A percentile compares a stretch with the other conserved stretches of the same genome.
These are phyloP conservation scores for Eragrostis nindensis DNA, from an alignment of 176 grass and related monocot species.

Conservation along the genomic window DNA sequence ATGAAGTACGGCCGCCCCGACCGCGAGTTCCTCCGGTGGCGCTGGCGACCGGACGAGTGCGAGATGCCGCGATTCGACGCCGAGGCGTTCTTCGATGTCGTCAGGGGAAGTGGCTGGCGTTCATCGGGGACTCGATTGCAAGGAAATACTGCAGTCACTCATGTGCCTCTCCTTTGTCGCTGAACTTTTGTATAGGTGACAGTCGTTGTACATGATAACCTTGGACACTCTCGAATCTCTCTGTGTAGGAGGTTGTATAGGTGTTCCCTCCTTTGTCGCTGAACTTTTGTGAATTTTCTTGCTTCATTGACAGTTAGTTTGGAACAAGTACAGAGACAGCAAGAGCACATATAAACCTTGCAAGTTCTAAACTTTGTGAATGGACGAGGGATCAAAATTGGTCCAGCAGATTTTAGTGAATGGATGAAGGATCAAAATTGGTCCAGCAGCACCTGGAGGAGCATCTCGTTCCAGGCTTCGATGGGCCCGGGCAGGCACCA, in stretches of 20 bases:
- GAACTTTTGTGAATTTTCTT: too few relatives aligned
- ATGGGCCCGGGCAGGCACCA: slow-evolving; percentile 61
- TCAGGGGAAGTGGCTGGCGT: slow-evolving; percentile 56
- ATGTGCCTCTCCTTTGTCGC: too few relatives aligned
- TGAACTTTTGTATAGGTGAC: too few relatives aligned
- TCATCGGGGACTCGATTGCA: slow-evolving; percentile 80
- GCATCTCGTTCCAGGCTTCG: slow-evolving; percentile 64
- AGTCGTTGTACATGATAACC: too few relatives aligned
- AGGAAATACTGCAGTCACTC: slow-evolving; percentile 87
- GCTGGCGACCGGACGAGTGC: slow-evolving; percentile 57
- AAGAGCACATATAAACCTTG: too few relatives aligned
- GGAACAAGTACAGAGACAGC: too few relatives aligned
- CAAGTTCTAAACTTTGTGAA: too few relatives aligned
- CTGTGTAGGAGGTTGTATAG: too few relatives aligned
- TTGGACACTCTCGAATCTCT: too few relatives aligned
- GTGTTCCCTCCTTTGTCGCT: too few relatives aligned
- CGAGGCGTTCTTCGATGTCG: slow-evolving; percentile 45
- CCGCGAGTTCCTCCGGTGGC: slow-evolving; percentile 58
- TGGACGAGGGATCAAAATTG: neutral
- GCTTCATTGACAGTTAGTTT: too few relatives aligned
- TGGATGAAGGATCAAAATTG: neutral
- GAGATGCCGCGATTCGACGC: slow-evolving; percentile 69
- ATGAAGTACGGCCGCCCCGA: slow-evolving; percentile 74
- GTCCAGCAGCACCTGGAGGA: slow-evolving; percentile 46
- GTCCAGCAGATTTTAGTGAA: slow-evolving; percentile 6